A percentile compares a stretch with the other conserved stretches of the same genome.
These are phyloP conservation scores for Hypoxylon sp. DNA, from an alignment of 2,329 filamentous ascomycete genomes.

Conservation along the genomic window DNA sequence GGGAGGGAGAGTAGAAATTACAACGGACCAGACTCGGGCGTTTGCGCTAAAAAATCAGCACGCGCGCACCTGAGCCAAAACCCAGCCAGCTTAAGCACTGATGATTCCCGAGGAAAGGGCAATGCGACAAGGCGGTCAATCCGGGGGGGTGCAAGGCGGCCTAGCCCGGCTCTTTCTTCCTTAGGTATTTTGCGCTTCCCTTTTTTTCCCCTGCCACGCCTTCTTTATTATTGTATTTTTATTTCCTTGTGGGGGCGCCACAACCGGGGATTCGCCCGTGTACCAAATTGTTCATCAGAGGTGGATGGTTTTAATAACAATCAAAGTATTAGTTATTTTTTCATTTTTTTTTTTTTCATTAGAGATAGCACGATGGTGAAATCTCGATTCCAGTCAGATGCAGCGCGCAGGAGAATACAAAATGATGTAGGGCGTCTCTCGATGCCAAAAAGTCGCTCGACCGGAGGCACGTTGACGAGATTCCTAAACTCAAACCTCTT, in stretches of 20 bases:
- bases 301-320: conserved; percentile 5
- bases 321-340: no score
- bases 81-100: conserved; percentile 35
- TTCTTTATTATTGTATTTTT: conserved; percentile 28
- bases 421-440: neutral
- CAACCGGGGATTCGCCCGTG: conserved; percentile 34
- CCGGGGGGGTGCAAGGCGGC: conserved; percentile 42
- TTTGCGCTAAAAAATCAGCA: conserved; percentile 47
- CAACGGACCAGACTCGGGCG: conserved; percentile 47
- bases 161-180: conserved; percentile 43
- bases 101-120: conserved; percentile 43
- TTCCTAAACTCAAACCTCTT: conserved; percentile 38
- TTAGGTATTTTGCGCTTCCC: conserved; percentile 8
- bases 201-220: conserved; percentile 12
- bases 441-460: conserved; percentile 29
- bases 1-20: conserved; percentile 46
- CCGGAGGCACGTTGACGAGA: conserved; percentile 37
- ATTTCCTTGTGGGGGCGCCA: conserved; percentile 35
- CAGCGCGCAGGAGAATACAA: conserved; percentile 9
- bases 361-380: neutral
- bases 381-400: neutral
- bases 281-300: conserved; percentile 17
- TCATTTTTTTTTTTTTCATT: neutral
- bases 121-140: conserved; percentile 46
- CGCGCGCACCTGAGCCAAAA: conserved; percentile 44